Conservation (phyloP, 306 rosid species). For the Lagenaria siceraria region DNA sequence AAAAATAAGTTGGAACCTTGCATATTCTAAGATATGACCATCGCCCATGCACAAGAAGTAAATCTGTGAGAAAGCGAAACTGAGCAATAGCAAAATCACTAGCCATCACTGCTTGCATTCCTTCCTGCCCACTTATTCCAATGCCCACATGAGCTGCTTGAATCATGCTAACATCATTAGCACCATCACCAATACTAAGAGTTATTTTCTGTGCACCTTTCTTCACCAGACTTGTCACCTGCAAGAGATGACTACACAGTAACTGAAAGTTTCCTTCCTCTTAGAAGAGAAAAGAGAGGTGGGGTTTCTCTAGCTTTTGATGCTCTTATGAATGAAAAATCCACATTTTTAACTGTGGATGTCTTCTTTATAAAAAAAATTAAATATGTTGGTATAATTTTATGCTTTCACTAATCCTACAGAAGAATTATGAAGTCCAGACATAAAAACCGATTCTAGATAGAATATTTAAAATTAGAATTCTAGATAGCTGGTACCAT, state of each 20-base stretch:
- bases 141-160: constrained; percentile 99
- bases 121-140: constrained; percentile 96
- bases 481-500: not conserved
- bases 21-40: constrained; percentile 95
- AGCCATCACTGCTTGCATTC: constrained; percentile 99
- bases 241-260: constrained; percentile 11
- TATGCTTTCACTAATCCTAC: not conserved
- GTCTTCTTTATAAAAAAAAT: not conserved
- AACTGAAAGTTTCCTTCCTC: not conserved
- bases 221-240: constrained; percentile 94
- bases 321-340: not conserved
- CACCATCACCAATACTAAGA: constrained; percentile 96
- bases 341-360: not conserved
- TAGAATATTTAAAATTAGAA: not conserved
- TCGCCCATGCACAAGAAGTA: constrained; percentile 97
- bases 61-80: constrained; percentile 87
- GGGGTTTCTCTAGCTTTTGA: not conserved
- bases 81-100: constrained; percentile 98
- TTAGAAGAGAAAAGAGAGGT: not conserved
- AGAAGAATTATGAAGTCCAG: not conserved
- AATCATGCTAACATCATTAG: constrained; percentile 99
- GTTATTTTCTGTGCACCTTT: constrained; percentile 86
- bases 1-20: constrained; percentile 48
- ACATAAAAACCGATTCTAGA: not conserved
- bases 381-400: not conserved